Evolutionary conservation across 2,329 filamentous ascomycete species (phyloP).

Genomic region (Dothistroma septosporum): DNA sequence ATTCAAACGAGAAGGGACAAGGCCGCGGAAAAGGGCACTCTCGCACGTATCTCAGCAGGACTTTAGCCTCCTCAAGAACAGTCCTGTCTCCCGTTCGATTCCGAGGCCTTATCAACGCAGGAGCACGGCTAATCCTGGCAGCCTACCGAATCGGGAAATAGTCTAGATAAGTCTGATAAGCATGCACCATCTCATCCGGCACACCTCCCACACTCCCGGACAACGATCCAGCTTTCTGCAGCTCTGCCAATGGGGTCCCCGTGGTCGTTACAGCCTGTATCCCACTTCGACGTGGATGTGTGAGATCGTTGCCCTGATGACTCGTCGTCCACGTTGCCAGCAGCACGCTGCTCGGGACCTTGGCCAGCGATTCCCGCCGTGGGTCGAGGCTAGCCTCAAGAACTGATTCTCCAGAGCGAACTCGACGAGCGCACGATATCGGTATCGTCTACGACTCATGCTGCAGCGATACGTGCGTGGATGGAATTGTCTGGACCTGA

Average conservation of each 20-base stretch:
- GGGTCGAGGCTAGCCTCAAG: not conserved
- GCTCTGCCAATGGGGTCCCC: not conserved
- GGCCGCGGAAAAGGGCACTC: not conserved
- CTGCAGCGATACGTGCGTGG: not conserved
- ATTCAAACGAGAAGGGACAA: not conserved
- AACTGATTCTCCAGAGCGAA: not conserved
- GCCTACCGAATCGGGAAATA: not conserved
- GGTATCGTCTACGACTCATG: not conserved
- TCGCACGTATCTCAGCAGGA: not conserved
- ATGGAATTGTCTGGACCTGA: not conserved
- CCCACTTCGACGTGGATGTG: not conserved
- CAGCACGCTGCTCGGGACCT: not conserved
- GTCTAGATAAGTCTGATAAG: not conserved
- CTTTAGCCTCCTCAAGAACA: not conserved
- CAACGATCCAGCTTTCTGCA: not conserved
- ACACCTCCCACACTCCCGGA: not conserved
- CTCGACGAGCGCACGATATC: not conserved
- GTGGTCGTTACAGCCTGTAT: not conserved
- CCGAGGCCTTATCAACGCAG: not conserved
- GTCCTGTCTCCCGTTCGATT: not conserved
- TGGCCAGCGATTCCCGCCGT: not conserved
- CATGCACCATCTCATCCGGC: not conserved
- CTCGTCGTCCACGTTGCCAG: not conserved
- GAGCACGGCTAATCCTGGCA: not conserved
- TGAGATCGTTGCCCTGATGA: not conserved